Evolutionary conservation across 345 rosid species (phyloP).

Genomic region (Lepidium didymum): DNA sequence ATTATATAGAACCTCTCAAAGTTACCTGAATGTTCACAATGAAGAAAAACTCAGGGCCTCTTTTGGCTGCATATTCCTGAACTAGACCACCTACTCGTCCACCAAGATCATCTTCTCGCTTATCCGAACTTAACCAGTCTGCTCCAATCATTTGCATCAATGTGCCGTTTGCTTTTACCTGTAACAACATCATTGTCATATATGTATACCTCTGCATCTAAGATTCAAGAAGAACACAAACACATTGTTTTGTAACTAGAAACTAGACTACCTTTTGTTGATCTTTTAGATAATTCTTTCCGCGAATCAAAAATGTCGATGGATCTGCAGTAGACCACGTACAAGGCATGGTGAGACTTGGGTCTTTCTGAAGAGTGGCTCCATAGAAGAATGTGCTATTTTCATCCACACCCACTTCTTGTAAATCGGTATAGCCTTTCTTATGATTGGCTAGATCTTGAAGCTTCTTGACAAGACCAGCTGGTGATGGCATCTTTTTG

Average conservation of each 20-base stretch:
- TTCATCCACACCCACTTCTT: slow-evolving; percentile 39
- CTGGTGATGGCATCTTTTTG: slow-evolving; percentile 47
- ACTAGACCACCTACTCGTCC: slow-evolving; percentile 62
- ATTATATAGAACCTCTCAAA: neutral
- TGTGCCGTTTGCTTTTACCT: slow-evolving; percentile 67
- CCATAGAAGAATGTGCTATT: slow-evolving; percentile 43
- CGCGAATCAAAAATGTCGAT: slow-evolving; percentile 70
- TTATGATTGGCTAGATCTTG: slow-evolving; percentile 70
- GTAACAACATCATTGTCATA: neutral
- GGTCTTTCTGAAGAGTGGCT: slow-evolving; percentile 62
- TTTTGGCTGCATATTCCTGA: slow-evolving; percentile 50
- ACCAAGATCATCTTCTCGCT: slow-evolving; percentile 69
- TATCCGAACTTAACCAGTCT: slow-evolving; percentile 79
- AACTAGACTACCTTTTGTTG: slow-evolving; percentile 46
- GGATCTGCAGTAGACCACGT: slow-evolving; percentile 77
- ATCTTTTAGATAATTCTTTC: slow-evolving; percentile 62
- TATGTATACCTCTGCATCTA: neutral
- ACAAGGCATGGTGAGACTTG: slow-evolving; percentile 49
- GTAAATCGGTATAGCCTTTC: slow-evolving; percentile 71
- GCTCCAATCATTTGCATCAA: slow-evolving; percentile 91
- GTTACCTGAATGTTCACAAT: slow-evolving; percentile 69
- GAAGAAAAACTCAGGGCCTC: slow-evolving; percentile 78
- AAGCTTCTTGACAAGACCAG: slow-evolving; percentile 62
- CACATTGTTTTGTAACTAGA: neutral
- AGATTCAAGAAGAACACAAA: neutral